phyloP scores from a whole-genome alignment of 345 rosid species.

The Populus alba region DNA sequence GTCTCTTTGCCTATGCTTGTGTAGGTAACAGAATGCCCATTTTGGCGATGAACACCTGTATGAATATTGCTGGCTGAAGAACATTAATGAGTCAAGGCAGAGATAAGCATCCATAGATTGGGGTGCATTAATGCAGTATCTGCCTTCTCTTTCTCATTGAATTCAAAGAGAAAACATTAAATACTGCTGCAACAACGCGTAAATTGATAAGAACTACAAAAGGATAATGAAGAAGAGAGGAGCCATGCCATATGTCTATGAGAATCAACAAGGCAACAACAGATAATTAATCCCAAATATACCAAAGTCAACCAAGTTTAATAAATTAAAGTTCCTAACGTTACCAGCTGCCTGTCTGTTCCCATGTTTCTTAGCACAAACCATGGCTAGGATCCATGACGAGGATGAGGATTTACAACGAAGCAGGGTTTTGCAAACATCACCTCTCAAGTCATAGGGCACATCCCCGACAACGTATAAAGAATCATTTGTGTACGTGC shows the following conservation, averaged over 20 bases:
- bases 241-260: neutral
- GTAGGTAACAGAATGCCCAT: too few relatives aligned
- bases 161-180: neutral
- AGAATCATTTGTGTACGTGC: too few relatives aligned
- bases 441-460: neutral
- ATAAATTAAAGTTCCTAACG: neutral
- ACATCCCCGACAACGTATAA: too few relatives aligned
- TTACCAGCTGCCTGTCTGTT: conserved; percentile 1
- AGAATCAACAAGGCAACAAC: conserved; percentile 7
- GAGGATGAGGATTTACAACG: too few relatives aligned
- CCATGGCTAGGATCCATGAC: conserved; percentile 7
- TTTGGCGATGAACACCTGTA: too few relatives aligned
- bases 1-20: too few relatives aligned
- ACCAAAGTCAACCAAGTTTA: conserved; percentile 6
- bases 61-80: neutral
- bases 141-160: too few relatives aligned
- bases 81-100: neutral
- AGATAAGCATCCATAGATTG: neutral
- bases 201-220: conserved; percentile 8
- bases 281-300: neutral
- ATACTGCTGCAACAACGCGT: conserved; percentile 5
- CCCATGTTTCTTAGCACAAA: conserved; percentile 2
- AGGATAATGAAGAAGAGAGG: conserved; percentile 10
- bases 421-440: too few relatives aligned
- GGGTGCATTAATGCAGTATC: neutral